Conservation (phyloP, 371 early-diverging fungal genomes). For the Ordospora colligata region DNA sequence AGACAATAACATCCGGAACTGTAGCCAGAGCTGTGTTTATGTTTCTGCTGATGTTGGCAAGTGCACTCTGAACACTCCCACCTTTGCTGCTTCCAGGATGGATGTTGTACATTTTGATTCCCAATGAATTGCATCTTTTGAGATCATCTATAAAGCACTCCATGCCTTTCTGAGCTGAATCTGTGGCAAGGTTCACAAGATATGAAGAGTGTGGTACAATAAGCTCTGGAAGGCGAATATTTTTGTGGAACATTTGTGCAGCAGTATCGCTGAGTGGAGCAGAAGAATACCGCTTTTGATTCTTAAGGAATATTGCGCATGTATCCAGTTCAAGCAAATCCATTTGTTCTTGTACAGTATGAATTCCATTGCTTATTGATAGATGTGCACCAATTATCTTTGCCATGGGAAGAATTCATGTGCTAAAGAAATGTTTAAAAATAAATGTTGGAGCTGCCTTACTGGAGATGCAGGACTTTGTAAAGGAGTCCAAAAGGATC, state of each 20-base stretch:
- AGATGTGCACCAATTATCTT: constrained; percentile 60
- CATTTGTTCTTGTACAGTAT: constrained; percentile 55
- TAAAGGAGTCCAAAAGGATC: constrained; percentile 33
- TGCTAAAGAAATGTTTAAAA: constrained; percentile 17
- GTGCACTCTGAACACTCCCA: constrained; percentile 58
- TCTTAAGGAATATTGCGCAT: constrained; percentile 60
- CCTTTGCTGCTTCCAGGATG: constrained; percentile 65
- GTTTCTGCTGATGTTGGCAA: constrained; percentile 60
- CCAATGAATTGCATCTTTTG: constrained; percentile 63
- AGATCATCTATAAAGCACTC: constrained; percentile 64
- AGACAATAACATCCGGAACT: constrained; percentile 61
- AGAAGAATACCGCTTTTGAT: constrained; percentile 49
- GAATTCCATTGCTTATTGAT: constrained; percentile 58
- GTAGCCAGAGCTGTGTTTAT: constrained; percentile 63
- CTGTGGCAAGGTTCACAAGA: constrained; percentile 65
- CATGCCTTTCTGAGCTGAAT: constrained; percentile 51
- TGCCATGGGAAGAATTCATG: not conserved
- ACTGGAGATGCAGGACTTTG: constrained; percentile 47
- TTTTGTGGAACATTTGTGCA: constrained; percentile 40
- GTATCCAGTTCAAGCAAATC: constrained; percentile 40
- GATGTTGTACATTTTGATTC: constrained; percentile 64
- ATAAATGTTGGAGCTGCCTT: not conserved
- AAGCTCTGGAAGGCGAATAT: constrained; percentile 28
- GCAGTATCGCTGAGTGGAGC: constrained; percentile 21
- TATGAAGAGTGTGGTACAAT: constrained; percentile 66